Conservation (phyloP, 2,329 filamentous ascomycete genomes). For the Geosmithia morbida region DNA sequence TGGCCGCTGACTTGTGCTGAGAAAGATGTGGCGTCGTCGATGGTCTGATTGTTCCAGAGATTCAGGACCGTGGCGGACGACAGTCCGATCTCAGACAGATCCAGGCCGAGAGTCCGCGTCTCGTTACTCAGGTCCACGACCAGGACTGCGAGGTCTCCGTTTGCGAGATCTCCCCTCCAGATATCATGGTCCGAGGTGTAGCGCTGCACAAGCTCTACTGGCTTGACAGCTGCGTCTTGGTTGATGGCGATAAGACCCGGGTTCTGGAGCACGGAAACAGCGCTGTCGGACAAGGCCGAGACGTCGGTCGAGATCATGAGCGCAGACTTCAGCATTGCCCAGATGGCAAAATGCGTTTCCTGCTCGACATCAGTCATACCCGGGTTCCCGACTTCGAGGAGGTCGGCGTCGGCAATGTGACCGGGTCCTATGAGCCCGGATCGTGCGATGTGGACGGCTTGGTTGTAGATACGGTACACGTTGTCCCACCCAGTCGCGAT, state of each 20-base stretch:
- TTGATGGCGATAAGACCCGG: conserved; percentile 14
- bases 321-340: conserved; percentile 28
- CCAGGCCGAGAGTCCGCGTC: not conserved
- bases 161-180: not conserved
- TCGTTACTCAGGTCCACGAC: not conserved
- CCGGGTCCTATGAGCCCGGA: not conserved
- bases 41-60: not conserved
- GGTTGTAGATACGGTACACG: not conserved
- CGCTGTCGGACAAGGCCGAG: conserved; percentile 7
- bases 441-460: not conserved
- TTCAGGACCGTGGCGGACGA: not conserved
- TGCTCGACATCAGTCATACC: conserved; percentile 21
- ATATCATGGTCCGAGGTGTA: not conserved
- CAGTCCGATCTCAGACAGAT: not conserved
- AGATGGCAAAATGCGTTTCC: conserved; percentile 27
- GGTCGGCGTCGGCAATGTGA: conserved; percentile 19
- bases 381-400: conserved; percentile 24
- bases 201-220: conserved; percentile 5
- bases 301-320: conserved; percentile 25
- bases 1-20: not conserved
- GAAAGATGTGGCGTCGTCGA: not conserved
- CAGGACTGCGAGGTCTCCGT: not conserved
- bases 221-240: conserved; percentile 16
- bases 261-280: conserved; percentile 9
- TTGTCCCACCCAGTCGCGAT: not conserved